Evolutionary conservation across 2,329 filamentous ascomycete genomes (phyloP), one percentile per base, ranked within the genome.

Genomic region (Stylonectria norvegica): DNA sequence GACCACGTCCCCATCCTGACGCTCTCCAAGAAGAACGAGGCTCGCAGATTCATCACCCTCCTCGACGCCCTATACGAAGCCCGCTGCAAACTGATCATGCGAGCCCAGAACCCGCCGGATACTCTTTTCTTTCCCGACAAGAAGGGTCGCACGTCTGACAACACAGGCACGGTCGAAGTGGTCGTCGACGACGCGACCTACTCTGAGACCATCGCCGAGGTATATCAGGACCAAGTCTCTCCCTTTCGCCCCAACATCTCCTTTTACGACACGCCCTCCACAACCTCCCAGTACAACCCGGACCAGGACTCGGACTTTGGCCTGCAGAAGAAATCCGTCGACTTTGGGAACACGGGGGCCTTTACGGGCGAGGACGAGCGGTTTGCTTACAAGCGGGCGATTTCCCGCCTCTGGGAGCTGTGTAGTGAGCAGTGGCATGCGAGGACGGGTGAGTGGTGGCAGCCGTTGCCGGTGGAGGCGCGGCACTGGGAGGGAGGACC

Each of bases 321-420:
- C 11, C 59, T 66, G 36, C 64, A 62, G 49, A 53, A 54, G 28
- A 56, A 50, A n/a, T 38, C 28, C 7, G 63, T 76, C n/a, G 76
- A 91, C 56, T 93, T 91, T 56, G 76, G 71, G 35, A 80, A 83
- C 48, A 75, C 82, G 1, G 69, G 73, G 9, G 79, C 77, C 0
- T 85, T 91, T 55, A 90, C 84, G 0, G 87, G 87, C 10, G 85
- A 90, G 59, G 87, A 91, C 60, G 86, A 91, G 61, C 72, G 79
- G 10, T 93, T 93, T 59, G 86, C 86, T 0, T 90, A 89, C 53
- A 87, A 87, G 62, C 73, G 87, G 17, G 87, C 86, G 2, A 73
- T 79, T 30, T 87, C 83, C 49, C 70, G 87, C n/a, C 67, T 93
- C 3, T 93, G 86, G 86, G 86, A 93, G 65, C 79, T 93, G 59